A percentile compares a stretch with the other conserved stretches of the same genome.
Conservation (phyloP, 2,329 filamentous ascomycete genomes). For the Herpotrichia juniperi region DNA sequence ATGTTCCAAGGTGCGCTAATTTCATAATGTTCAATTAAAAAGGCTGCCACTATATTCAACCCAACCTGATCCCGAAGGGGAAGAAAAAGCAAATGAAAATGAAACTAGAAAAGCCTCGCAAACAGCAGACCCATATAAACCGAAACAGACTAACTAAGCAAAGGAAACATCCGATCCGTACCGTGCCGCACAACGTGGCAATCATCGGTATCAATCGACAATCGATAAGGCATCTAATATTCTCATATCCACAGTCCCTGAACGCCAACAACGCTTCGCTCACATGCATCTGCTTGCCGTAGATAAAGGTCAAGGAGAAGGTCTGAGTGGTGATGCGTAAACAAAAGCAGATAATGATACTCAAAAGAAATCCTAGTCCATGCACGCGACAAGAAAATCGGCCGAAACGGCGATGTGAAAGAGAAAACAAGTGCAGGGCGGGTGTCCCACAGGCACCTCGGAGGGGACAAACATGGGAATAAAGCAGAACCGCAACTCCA, state of each 20-base stretch:
- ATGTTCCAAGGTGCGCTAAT: neutral
- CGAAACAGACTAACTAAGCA: too few relatives aligned
- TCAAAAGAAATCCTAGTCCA: neutral
- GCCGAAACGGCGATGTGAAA: neutral
- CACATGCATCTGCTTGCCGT: neutral
- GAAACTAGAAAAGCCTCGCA: neutral
- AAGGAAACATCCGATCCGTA: too few relatives aligned
- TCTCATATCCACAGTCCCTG: neutral
- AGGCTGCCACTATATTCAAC: neutral
- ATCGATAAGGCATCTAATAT: neutral
- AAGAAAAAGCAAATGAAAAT: neutral
- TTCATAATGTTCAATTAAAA: neutral
- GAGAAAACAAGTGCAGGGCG: neutral
- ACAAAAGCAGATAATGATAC: neutral
- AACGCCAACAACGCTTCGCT: slow-evolving; percentile 1
- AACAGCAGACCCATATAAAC: too few relatives aligned
- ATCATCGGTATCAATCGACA: neutral
- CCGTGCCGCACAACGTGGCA: neutral
- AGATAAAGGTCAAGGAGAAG: neutral
- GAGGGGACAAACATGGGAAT: neutral
- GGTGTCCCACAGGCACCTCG: neutral
- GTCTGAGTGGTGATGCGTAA: slow-evolving; percentile 3
- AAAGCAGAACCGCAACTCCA: slow-evolving; percentile 6
- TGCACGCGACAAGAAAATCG: neutral
- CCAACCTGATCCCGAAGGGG: neutral